Percentiles rank a stretch among this genome's conserved stretches.
phyloP scores from a whole-genome alignment of 2,329 filamentous ascomycete genomes.

The Clonostachys rosea region DNA sequence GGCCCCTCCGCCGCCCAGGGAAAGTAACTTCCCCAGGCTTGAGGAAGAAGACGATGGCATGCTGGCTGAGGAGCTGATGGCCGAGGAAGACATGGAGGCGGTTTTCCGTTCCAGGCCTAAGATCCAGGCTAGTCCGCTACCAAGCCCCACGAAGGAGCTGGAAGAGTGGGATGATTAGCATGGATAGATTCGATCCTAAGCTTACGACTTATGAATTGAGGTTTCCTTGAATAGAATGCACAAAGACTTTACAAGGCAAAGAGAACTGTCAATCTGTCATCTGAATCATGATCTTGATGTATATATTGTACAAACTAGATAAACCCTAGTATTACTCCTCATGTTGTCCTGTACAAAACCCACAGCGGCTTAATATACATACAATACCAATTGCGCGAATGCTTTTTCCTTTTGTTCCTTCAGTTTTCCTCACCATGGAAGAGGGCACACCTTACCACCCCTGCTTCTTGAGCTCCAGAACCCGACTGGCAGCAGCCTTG shows the following conservation, averaged over 20 bases:
- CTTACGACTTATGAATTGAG: too few species aligned
- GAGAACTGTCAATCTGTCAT: too few species aligned
- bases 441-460: constrained; percentile 59
- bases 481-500: constrained; percentile 56
- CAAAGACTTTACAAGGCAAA: too few species aligned
- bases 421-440: background rate
- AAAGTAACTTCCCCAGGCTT: constrained; percentile 39
- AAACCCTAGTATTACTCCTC: background rate
- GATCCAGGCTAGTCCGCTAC: constrained; percentile 69
- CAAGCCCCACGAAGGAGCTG: constrained; percentile 35
- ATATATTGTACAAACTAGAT: background rate
- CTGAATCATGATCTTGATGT: background rate
- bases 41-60: constrained; percentile 46
- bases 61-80: constrained; percentile 66
- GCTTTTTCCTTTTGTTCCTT: background rate
- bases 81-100: constrained; percentile 70
- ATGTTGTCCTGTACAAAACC: background rate
- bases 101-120: constrained; percentile 83
- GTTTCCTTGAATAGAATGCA: too few species aligned
- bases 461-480: constrained; percentile 67
- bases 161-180: background rate
- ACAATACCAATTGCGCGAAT: background rate
- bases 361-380: background rate
- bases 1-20: constrained; percentile 27
- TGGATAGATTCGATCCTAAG: too few species aligned